Base-by-base conservation (phyloP, 768 basidiomycete species). In the Xanthoconium stramineum region DNA sequence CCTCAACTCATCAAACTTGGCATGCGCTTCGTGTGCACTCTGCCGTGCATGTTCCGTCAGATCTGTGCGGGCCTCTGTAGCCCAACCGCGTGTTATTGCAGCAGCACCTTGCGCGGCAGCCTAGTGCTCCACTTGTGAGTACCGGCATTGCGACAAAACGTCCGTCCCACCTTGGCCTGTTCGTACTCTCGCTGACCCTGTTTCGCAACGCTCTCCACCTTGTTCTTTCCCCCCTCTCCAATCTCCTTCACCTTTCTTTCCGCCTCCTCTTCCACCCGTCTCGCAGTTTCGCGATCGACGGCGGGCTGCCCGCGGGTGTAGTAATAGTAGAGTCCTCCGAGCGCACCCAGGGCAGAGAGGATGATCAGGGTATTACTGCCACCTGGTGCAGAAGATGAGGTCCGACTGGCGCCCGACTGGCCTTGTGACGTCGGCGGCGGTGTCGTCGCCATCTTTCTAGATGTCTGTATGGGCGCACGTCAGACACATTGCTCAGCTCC, bases 271-370 rank as follows among this genome's bases (percentile, higher is more conserved):
- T 75, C 74, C n/a, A 69, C 68, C 14, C 59, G 65, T 45, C 69
- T 61, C n/a, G 63, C 68, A 17, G 44, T 40, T 43, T 66, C 64
- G 20, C 60, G 64, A 44, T 65, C 57, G 33, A 66, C 52, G 1
- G 57, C 62, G 35, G 59, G 55, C 24, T 58, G 42, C 36, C 61
- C 65, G 46, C 58, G 65, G n/a, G 64, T 60, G 64, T 73, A 75
- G 60, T 74, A 77, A 51, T 72, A 71, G 60, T 75, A 77, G 37
- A 72, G 57, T 13, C 66, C 75, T 4, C 70, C 76, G 47, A 73
- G 65, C 2, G 69, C 72, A 8, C 65, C 74, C 35, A 65, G 55
- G 13, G 71, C 69, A 17, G 72, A 63, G 40, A 74, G 64, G 38
- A 67, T 32, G 50, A 75, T 66, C 42, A 70, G 38, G 17, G 62